phyloP scores from a whole-genome alignment of 2,329 filamentous ascomycete genomes.

The Fusarium nanum region DNA sequence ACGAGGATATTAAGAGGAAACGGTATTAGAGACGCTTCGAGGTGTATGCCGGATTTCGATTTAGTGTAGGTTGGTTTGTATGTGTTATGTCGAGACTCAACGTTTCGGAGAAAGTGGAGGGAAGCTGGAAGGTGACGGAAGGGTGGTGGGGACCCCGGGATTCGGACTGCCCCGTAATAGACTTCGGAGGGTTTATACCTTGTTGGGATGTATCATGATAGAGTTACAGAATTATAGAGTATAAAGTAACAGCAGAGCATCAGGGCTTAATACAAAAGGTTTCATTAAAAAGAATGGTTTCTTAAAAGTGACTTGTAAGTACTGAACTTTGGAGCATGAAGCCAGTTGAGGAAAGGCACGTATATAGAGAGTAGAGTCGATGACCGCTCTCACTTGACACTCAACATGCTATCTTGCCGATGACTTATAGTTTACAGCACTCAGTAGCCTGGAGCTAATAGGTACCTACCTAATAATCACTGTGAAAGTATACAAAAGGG shows the following conservation, averaged over 20 bases:
- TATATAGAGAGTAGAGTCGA: not conserved
- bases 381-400: not conserved
- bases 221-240: constrained; percentile 4
- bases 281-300: not conserved
- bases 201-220: constrained; percentile 7
- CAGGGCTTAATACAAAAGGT: too few species aligned
- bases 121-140: constrained; percentile 17
- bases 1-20: not conserved
- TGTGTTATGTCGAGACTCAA: not conserved
- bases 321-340: not conserved
- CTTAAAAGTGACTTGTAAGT: not conserved
- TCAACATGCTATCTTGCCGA: too few species aligned
- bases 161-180: constrained; percentile 2
- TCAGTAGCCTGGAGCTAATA: too few species aligned
- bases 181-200: not conserved
- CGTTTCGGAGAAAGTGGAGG: constrained; percentile 36
- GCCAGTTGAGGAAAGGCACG: too few species aligned
- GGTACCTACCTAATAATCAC: too few species aligned
- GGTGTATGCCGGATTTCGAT: not conserved
- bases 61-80: not conserved
- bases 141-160: constrained; percentile 32
- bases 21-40: too few species aligned
- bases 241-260: not conserved
- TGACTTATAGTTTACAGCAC: too few species aligned
- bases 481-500: too few species aligned